These are phyloP conservation scores for Globisporangium paddicum DNA, from an alignment of 352 stramenopile genomes.

Conservation along the genomic window DNA sequence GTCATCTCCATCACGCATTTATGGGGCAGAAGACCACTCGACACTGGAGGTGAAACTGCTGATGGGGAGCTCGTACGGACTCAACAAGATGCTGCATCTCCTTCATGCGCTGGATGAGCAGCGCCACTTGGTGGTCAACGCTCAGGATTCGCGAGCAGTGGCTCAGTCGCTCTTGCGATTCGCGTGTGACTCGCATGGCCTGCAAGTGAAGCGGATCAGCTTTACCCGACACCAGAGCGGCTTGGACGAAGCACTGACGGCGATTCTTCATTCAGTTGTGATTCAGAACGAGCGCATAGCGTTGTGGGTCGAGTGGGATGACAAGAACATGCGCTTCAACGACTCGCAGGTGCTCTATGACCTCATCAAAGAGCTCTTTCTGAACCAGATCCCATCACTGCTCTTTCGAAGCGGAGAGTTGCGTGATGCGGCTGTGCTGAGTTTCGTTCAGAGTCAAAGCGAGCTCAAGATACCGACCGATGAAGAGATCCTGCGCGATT, in stretches of 20 bases:
- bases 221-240: background rate
- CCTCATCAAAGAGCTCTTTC: slow-evolving; percentile 29
- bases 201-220: slow-evolving; percentile 25
- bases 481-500: slow-evolving; percentile 22
- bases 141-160: slow-evolving; percentile 9
- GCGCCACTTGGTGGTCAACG: slow-evolving; percentile 24
- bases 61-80: slow-evolving; percentile 25
- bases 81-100: slow-evolving; percentile 33
- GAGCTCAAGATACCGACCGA: slow-evolving; percentile 32
- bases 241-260: slow-evolving; percentile 7
- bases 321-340: background rate
- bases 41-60: slow-evolving; percentile 16
- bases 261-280: slow-evolving; percentile 18
- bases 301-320: slow-evolving; percentile 22
- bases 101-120: slow-evolving; percentile 28
- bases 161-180: slow-evolving; percentile 27
- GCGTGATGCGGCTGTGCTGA: slow-evolving; percentile 24
- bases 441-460: slow-evolving; percentile 28
- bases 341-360: slow-evolving; percentile 12
- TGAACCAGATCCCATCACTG: slow-evolving; percentile 29
- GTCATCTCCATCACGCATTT: background rate
- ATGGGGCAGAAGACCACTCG: slow-evolving; percentile 1
- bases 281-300: slow-evolving; percentile 32
- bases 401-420: slow-evolving; percentile 28
- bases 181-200: slow-evolving; percentile 30